A percentile compares a stretch with the other conserved stretches of the same genome.
phyloP scores from a whole-genome alignment of 371 early-diverging fungal species.

The Apophysomyces trapeziformis region DNA sequence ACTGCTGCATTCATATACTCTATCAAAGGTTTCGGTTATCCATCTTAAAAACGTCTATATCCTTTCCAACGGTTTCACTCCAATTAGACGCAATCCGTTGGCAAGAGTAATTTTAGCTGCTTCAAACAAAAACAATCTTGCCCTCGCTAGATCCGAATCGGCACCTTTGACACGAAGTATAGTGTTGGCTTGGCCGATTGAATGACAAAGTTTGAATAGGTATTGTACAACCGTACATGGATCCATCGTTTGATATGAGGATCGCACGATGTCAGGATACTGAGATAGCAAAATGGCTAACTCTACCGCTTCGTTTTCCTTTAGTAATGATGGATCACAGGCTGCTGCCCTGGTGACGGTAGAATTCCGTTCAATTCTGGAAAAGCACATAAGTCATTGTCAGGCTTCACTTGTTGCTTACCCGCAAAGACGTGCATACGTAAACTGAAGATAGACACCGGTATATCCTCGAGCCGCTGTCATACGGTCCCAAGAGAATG shows the following conservation, averaged over 20 bases:
- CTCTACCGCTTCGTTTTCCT: slow-evolving; percentile 67
- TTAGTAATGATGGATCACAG: slow-evolving; percentile 50
- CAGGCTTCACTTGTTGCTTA: slow-evolving; percentile 20
- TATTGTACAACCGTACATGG: slow-evolving; percentile 87
- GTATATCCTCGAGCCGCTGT: slow-evolving; percentile 93
- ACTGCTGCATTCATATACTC: not conserved
- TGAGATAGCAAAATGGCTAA: slow-evolving; percentile 77
- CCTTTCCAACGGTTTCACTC: slow-evolving; percentile 79
- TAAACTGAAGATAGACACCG: slow-evolving; percentile 96
- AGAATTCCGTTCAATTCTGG: slow-evolving; percentile 34
- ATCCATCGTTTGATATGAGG: slow-evolving; percentile 66
- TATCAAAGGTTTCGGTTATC: not conserved
- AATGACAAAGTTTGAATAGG: slow-evolving; percentile 76
- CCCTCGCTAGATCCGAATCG: slow-evolving; percentile 65
- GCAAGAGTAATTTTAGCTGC: slow-evolving; percentile 75
- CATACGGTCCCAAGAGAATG: slow-evolving; percentile 93
- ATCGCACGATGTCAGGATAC: slow-evolving; percentile 79
- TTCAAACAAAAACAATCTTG: slow-evolving; percentile 74
- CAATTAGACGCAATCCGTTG: slow-evolving; percentile 80
- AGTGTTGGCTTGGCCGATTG: slow-evolving; percentile 72
- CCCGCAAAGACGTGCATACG: slow-evolving; percentile 86
- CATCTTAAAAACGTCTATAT: slow-evolving; percentile 62
- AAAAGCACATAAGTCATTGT: not conserved
- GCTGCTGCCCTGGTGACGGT: slow-evolving; percentile 11
- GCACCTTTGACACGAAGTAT: slow-evolving; percentile 73